A percentile compares a stretch with the other conserved stretches of the same genome.
These are phyloP conservation scores for Corymbia maculata DNA, from an alignment of 345 rosid genomes.

Conservation along the genomic window DNA sequence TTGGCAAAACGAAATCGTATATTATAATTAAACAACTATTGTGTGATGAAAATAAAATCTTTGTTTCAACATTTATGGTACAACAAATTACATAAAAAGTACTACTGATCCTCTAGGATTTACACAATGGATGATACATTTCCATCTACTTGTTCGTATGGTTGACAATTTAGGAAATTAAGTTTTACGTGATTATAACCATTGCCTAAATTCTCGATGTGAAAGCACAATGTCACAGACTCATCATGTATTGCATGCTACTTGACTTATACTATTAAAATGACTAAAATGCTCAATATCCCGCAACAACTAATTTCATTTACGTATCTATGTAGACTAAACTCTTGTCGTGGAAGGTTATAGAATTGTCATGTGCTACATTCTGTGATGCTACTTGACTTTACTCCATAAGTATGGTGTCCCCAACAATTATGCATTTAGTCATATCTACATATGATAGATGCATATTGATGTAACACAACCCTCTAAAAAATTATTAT, in stretches of 20 bases:
- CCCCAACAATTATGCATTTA: background rate
- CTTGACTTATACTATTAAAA: fast-evolving
- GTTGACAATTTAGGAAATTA: background rate
- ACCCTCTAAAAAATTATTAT: background rate
- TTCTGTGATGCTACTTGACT: background rate
- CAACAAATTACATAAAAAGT: too few species aligned
- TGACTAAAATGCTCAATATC: background rate
- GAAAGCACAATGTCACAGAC: background rate
- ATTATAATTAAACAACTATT: background rate
- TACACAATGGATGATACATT: background rate
- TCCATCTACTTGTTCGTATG: background rate
- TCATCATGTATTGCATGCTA: background rate
- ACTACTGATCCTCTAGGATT: background rate
- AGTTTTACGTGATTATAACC: background rate
- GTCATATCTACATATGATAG: background rate
- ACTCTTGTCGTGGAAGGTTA: fast-evolving
- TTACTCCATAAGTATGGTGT: background rate
- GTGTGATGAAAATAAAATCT: too few species aligned
- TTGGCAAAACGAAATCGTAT: background rate
- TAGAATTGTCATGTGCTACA: background rate
- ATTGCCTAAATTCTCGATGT: background rate
- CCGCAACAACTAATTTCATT: too few species aligned
- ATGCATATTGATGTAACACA: too few species aligned
- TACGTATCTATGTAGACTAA: background rate
- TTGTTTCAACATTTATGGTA: too few species aligned